A percentile compares a stretch with the other conserved stretches of the same genome.
These are phyloP conservation scores for Filobasidium wieringae DNA, from an alignment of 768 basidiomycete species.

Conservation along the genomic window DNA sequence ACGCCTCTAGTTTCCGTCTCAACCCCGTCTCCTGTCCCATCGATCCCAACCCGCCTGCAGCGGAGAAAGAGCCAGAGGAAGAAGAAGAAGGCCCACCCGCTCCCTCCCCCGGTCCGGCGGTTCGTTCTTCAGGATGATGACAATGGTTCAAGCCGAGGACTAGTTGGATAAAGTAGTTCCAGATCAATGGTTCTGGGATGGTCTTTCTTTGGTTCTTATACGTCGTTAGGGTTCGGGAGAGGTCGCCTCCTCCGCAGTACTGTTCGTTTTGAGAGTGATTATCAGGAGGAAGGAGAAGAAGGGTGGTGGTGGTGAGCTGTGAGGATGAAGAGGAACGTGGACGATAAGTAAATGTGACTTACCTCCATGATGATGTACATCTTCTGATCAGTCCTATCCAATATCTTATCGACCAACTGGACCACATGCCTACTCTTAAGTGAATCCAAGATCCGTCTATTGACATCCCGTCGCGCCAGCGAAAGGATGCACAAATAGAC, in stretches of 20 bases:
- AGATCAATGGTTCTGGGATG: constrained; percentile 83
- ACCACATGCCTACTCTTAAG: constrained; percentile 93
- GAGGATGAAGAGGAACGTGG: neutral
- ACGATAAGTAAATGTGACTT: constrained; percentile 11
- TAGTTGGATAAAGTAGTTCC: constrained; percentile 92
- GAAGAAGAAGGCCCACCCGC: constrained; percentile 16
- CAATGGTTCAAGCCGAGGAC: constrained; percentile 80
- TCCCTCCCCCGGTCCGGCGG: constrained; percentile 20
- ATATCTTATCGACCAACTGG: constrained; percentile 46
- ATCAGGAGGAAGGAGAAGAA: neutral
- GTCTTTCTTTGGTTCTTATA: constrained; percentile 45
- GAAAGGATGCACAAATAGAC: neutral
- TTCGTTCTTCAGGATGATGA: constrained; percentile 61
- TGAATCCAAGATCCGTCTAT: constrained; percentile 90
- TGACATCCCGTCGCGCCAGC: neutral
- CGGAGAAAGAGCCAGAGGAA: neutral
- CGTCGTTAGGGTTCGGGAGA: constrained; percentile 69
- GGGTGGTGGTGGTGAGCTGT: neutral
- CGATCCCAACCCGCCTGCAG: neutral
- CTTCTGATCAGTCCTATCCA: constrained; percentile 79
- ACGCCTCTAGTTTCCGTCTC: neutral
- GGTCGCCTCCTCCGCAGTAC: constrained; percentile 93
- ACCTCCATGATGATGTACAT: constrained; percentile 95
- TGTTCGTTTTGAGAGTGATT: constrained; percentile 8
- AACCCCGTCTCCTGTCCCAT: neutral